Base-by-base conservation (phyloP, 2,329 filamentous ascomycete species). In the Fusarium sp. region DNA sequence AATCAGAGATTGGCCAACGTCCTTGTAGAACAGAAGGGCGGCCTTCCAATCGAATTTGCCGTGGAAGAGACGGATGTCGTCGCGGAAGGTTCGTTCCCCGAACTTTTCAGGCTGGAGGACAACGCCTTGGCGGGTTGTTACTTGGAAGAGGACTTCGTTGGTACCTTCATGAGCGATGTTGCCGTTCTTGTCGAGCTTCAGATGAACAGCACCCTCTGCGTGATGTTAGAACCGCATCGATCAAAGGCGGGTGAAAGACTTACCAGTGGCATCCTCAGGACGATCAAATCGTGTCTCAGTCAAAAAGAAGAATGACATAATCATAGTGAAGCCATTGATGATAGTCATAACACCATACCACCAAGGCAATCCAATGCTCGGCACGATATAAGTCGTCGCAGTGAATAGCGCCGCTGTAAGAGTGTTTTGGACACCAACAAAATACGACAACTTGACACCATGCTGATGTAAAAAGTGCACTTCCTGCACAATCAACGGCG, bases 311-410 rank as follows among this genome's bases (percentile, higher is more conserved):
- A 64, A 24, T 0, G 61, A 64, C 13, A 64, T 20, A 0, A 64
- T 49, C 24, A 64, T 29, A 0, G 58, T 64, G 4, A 22, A 48
- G 0, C 61, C 61, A 0, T 64, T 64, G 8, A 49, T 64, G 2
- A 63, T 57, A 0, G 48, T 57, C 48, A 64, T 64, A n/a, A 64
- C 44, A 2, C 61, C 61, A 13, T 63, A 64, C 61, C 61, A 64
- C 61, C 61, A 64, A 1, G 34, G 32, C 0, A 64, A 7, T 1
- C 61, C 61, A 12, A 64, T 55, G 1, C 8, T 38, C 1, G 61
- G 61, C 1, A 64, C 58, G 2, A 64, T 64, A 1, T 64, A 64
- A 1, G 61, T 64, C 0, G 61, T 64, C 1, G 59, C 49, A 0
- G 59, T 64, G 0, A 64, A 64, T 0, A 64, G 24, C 0, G 49